Base-by-base conservation (phyloP, 352 stramenopile species). In the Blastocystis sp. region DNA sequence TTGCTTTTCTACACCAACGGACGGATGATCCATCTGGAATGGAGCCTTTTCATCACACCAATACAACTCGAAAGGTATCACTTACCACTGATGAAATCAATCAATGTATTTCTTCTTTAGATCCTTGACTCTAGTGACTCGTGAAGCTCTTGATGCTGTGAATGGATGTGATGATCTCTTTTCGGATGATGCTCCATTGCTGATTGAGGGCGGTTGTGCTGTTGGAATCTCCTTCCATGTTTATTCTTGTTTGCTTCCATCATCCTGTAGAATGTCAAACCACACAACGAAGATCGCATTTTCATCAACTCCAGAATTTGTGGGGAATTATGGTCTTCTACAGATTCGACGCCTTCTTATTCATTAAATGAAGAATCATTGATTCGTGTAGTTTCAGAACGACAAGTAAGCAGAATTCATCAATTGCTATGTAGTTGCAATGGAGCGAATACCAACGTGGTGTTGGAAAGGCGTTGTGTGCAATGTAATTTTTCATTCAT, bases 401-500 rank as follows among this genome's bases (percentile, higher is more conserved):
- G 63, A 52, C 29, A 74, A 7, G 63, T 74, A 27, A 43, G 27
- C 51, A 24, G 32, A 46, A 6, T 5, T 42, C 19, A 5, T 27
- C n/a, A 7, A 49, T 35, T 32, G 46, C 42, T 7, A 5, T 3
- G 24, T 49, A 66, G 46, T 29, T 51, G 16, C 39, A 32, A n/a
- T 83, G 71, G 71, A 39, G 46, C n/a, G 58, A 65, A 29, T 83
- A 83, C 11, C 71, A 83, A 56, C 57, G 37, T 42, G 71, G 71
- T 11, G 58, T 54, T 35, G 71, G 71, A 5, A 29, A 43, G 1
- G 71, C 46, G 5, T 39, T 83, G 7, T 65, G 63, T 11, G 71
- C 71, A 37, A 83, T 83, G 71, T 83, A 32, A 29, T 19, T 21
- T 7, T 16, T 59, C 51, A 29, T 16, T 83, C 46, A 37, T 24